Percentiles rank a stretch among this genome's conserved stretches.
phyloP scores from a whole-genome alignment of 345 rosid species.

The Pistacia integerrima region DNA sequence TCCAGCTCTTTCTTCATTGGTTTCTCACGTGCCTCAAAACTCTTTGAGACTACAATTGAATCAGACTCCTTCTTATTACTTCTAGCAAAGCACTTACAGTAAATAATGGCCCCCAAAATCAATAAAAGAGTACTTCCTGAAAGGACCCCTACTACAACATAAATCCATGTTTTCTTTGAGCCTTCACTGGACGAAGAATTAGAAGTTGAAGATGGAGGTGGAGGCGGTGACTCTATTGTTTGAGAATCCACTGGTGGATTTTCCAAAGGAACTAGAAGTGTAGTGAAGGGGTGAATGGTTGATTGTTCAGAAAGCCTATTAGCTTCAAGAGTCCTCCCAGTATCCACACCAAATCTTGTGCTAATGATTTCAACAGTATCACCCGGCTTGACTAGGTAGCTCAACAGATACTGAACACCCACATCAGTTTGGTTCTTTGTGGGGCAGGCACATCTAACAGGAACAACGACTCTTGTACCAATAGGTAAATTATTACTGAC shows the following conservation, averaged over 20 bases:
- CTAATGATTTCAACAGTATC: constrained; percentile 36
- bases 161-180: constrained; percentile 57
- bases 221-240: constrained; percentile 30
- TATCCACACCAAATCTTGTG: constrained; percentile 40
- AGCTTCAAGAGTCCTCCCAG: constrained; percentile 35
- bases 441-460: constrained; percentile 70
- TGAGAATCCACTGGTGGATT: constrained; percentile 38
- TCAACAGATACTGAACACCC: constrained; percentile 45
- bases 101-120: constrained; percentile 30
- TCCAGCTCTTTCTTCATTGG: constrained; percentile 36
- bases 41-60: constrained; percentile 23
- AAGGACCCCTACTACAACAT: constrained; percentile 44
- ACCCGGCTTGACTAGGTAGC: constrained; percentile 40
- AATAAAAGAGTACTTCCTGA: constrained; percentile 43
- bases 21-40: constrained; percentile 39
- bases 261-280: constrained; percentile 51
- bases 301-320: constrained; percentile 35
- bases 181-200: constrained; percentile 23
- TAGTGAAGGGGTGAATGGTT: constrained; percentile 40
- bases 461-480: constrained; percentile 51
- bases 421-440: constrained; percentile 43
- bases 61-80: constrained; percentile 30
- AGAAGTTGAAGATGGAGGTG: constrained; percentile 17
- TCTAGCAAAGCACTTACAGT: constrained; percentile 30
- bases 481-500: constrained; percentile 20